phyloP scores from a whole-genome alignment of 768 basidiomycete genomes.

The Pulveroboletus ravenelii region DNA sequence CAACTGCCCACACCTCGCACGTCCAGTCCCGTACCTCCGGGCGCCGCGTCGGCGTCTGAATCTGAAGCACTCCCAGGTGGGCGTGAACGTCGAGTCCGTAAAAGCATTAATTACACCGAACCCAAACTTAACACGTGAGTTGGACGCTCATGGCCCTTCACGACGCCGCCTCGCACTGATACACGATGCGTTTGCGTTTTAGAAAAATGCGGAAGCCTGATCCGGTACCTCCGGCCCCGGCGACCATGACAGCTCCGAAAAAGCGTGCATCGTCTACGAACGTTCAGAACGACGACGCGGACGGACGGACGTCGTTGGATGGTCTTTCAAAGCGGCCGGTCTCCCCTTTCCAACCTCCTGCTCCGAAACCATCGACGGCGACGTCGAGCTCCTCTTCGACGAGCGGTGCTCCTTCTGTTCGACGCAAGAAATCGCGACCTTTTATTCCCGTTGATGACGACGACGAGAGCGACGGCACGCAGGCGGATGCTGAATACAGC shows the following conservation, averaged over 20 bases:
- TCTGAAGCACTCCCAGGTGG: constrained; percentile 29
- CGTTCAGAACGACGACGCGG: constrained; percentile 34
- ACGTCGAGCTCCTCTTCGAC: constrained; percentile 32
- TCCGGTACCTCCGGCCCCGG: constrained; percentile 36
- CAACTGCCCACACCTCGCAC: constrained; percentile 48
- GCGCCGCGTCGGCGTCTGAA: constrained; percentile 32
- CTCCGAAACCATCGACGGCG: constrained; percentile 34
- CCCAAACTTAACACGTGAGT: constrained; percentile 85
- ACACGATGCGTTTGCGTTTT: not conserved
- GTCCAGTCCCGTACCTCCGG: constrained; percentile 41
- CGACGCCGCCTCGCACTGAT: constrained; percentile 7
- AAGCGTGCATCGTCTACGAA: constrained; percentile 40
- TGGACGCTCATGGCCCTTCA: not conserved
- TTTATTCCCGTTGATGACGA: constrained; percentile 44
- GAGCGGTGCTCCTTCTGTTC: constrained; percentile 28
- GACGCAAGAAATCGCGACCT: constrained; percentile 52
- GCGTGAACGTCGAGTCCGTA: constrained; percentile 57
- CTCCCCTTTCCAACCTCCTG: constrained; percentile 28
- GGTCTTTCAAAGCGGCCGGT: constrained; percentile 32
- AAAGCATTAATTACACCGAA: constrained; percentile 83
- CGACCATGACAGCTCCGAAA: constrained; percentile 31
- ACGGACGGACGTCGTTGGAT: constrained; percentile 38
- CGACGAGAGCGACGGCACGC: constrained; percentile 62
- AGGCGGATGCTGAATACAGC: constrained; percentile 65
- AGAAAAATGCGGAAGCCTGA: constrained; percentile 92